Conservation (phyloP, 1,139 yeast species). For the Neolecta irregularis region DNA sequence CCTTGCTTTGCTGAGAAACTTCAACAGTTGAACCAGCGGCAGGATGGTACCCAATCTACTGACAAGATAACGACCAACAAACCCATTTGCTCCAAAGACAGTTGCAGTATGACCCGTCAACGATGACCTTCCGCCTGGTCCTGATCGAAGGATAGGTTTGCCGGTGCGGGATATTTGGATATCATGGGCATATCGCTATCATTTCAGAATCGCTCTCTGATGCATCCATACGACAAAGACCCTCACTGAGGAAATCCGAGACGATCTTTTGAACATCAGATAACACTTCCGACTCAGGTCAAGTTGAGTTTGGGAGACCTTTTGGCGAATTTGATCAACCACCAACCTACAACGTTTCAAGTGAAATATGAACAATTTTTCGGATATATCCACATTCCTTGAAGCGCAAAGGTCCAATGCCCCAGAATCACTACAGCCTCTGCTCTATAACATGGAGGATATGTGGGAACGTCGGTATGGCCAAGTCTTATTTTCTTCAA, state of each 20-base stretch:
- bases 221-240: too few species aligned
- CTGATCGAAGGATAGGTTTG: conserved; percentile 51
- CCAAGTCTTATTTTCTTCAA: not conserved
- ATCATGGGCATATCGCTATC: too few species aligned
- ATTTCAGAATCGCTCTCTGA: too few species aligned
- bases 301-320: too few species aligned
- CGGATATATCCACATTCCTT: conserved; percentile 53
- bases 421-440: conserved; percentile 43
- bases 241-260: too few species aligned
- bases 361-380: too few species aligned
- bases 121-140: conserved; percentile 73
- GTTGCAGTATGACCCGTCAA: conserved; percentile 87
- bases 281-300: too few species aligned
- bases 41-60: conserved; percentile 34
- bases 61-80: conserved; percentile 57
- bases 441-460: conserved; percentile 68
- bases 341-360: too few species aligned
- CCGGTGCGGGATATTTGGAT: conserved; percentile 64
- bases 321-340: too few species aligned
- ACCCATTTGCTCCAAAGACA: conserved; percentile 72
- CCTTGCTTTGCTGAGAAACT: conserved; percentile 48
- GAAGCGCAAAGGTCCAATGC: conserved; percentile 56
- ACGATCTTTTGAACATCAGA: too few species aligned
- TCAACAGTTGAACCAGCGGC: conserved; percentile 2
- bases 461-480: conserved; percentile 58